These are phyloP conservation scores for Pseudoscleropodium purum DNA, from an alignment of 225 moss, liverwort and hornwort species.

Conservation along the genomic window DNA sequence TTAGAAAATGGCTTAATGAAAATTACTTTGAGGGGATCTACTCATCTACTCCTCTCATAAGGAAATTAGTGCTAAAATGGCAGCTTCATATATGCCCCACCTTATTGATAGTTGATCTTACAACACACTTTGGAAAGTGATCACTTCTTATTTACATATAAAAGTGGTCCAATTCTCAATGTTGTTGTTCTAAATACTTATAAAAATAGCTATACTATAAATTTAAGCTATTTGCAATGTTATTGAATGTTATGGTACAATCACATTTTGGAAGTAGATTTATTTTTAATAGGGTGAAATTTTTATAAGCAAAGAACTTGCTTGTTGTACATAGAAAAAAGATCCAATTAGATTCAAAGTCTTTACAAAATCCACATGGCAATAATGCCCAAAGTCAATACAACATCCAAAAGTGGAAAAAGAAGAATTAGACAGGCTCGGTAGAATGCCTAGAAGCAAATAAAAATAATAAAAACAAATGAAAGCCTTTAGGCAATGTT, in stretches of 20 bases:
- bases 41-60: not conserved
- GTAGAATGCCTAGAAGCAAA: fast-evolving
- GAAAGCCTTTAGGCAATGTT: not conserved
- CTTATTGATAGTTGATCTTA: not conserved
- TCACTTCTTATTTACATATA: not conserved
- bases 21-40: not conserved
- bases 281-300: not conserved
- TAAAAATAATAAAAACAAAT: not conserved
- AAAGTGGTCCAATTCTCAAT: not conserved
- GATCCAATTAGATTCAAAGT: fast-evolving
- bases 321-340: not conserved
- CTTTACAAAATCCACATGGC: fast-evolving
- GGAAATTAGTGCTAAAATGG: not conserved
- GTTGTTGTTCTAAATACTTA: not conserved
- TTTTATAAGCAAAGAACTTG: not conserved
- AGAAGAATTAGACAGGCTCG: fast-evolving
- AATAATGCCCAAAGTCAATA: fast-evolving
- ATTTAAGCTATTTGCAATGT: not conserved
- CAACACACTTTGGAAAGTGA: fast-evolving
- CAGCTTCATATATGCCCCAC: fast-evolving
- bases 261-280: not conserved
- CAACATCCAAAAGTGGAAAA: not conserved
- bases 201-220: not conserved
- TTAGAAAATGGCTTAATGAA: not conserved
- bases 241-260: not conserved